These are phyloP conservation scores for Gossypium raimondii DNA, from an alignment of 345 rosid species.

Conservation along the genomic window DNA sequence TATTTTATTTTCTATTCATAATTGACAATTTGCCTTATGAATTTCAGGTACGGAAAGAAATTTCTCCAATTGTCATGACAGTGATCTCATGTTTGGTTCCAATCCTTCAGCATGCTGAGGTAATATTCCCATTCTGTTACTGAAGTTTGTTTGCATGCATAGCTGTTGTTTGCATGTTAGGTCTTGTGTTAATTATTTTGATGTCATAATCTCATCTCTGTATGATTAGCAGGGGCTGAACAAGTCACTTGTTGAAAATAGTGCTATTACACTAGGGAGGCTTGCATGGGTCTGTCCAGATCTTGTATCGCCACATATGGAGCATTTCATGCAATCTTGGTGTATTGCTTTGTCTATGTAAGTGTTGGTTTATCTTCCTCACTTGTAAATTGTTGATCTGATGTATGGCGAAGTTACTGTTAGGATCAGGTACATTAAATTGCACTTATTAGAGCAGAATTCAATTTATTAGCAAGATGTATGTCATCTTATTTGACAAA, in stretches of 20 bases:
- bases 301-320: conserved; percentile 93
- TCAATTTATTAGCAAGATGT: neutral
- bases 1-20: neutral
- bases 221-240: conserved; percentile 61
- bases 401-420: neutral
- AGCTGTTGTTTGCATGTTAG: neutral
- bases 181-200: neutral
- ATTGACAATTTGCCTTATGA: neutral
- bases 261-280: conserved; percentile 98
- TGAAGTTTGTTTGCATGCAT: neutral
- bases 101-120: conserved; percentile 82
- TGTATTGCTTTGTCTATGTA: conserved; percentile 84
- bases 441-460: neutral
- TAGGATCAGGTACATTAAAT: neutral
- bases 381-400: conserved; percentile 1
- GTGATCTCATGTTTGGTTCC: conserved; percentile 66
- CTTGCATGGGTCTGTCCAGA: conserved; percentile 98
- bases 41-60: conserved; percentile 86
- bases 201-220: conserved; percentile 12
- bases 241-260: conserved; percentile 84
- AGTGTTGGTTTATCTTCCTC: conserved; percentile 26
- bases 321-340: conserved; percentile 98
- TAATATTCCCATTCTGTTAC: conserved; percentile 20
- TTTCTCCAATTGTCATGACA: conserved; percentile 74
- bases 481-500: conserved; percentile 5